Conservation (phyloP, 2,329 filamentous ascomycete species). For the Verticillium isaacii region DNA sequence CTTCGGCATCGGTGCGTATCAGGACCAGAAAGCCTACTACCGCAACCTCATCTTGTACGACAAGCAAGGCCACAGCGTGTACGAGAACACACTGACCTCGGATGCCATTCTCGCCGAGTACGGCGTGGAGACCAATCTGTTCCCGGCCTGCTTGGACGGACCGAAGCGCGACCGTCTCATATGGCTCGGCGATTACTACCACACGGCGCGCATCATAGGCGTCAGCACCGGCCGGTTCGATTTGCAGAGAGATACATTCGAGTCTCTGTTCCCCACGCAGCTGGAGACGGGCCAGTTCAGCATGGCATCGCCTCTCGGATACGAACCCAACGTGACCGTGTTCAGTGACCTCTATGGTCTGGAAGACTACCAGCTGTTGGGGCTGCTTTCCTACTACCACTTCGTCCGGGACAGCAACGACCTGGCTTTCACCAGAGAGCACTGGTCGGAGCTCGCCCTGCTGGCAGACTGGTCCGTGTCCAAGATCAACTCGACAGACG, state of each 20-base stretch:
- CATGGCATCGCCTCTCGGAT: slow-evolving; percentile 10
- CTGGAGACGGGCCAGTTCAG: slow-evolving; percentile 9
- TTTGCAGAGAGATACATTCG: slow-evolving; percentile 25
- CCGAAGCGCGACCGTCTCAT: slow-evolving; percentile 55
- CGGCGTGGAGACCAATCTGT: slow-evolving; percentile 23
- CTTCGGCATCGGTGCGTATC: slow-evolving; percentile 34
- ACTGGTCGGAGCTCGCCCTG: slow-evolving; percentile 12
- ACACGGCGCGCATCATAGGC: slow-evolving; percentile 30
- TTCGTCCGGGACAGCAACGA: slow-evolving; percentile 14
- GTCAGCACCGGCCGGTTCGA: slow-evolving; percentile 29
- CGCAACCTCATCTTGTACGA: slow-evolving; percentile 25
- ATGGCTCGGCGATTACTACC: slow-evolving; percentile 54
- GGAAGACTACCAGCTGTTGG: slow-evolving; percentile 16
- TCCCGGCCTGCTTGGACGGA: slow-evolving; percentile 37
- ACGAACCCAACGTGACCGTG: slow-evolving; percentile 4
- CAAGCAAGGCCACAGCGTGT: slow-evolving; percentile 19
- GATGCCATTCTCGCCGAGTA: slow-evolving; percentile 29
- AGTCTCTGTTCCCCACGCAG: slow-evolving; percentile 18
- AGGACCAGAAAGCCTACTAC: slow-evolving; percentile 31
- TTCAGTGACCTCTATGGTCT: slow-evolving; percentile 4
- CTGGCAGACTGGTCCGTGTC: slow-evolving; percentile 7
- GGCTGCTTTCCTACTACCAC: slow-evolving; percentile 9
- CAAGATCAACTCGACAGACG: slow-evolving; percentile 10
- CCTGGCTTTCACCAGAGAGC: slow-evolving; percentile 7
- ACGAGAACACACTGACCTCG: slow-evolving; percentile 25